Evolutionary conservation across 2,329 filamentous ascomycete species (phyloP).

Genomic region (Paraphaeosphaeria minitans): DNA sequence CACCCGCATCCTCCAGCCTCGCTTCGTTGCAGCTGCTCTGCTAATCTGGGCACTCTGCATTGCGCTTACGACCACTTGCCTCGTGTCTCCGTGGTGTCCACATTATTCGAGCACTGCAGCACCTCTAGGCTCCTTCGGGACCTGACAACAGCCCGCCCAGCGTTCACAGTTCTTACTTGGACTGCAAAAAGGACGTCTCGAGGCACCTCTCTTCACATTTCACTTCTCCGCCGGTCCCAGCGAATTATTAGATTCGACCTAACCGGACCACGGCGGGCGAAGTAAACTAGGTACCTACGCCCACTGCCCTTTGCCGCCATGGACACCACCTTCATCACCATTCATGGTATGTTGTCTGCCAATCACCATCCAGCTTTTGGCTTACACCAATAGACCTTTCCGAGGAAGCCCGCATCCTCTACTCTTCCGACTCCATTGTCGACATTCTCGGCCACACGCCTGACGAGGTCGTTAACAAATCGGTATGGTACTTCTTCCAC

Average conservation of each 20-base stretch:
- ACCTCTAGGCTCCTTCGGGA: background rate
- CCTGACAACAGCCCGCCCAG: conserved; percentile 9
- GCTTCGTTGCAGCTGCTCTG: conserved; percentile 1
- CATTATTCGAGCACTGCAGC: background rate
- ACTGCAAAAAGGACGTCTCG: conserved; percentile 19
- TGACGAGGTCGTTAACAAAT: conserved; percentile 74
- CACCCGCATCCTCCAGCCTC: background rate
- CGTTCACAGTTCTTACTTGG: conserved; percentile 27
- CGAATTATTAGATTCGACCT: conserved; percentile 48
- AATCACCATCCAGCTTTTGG: conserved; percentile 10
- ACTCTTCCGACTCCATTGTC: conserved; percentile 80
- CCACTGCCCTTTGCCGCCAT: conserved; percentile 23
- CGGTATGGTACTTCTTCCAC: conserved; percentile 86
- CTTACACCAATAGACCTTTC: conserved; percentile 65
- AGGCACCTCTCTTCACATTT: conserved; percentile 10
- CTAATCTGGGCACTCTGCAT: background rate
- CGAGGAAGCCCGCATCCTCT: conserved; percentile 77
- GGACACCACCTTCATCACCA: conserved; percentile 90
- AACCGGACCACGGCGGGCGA: conserved; percentile 33
- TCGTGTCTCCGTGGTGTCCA: background rate
- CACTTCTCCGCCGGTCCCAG: conserved; percentile 32
- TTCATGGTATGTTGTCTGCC: conserved; percentile 69
- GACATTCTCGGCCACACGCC: conserved; percentile 83
- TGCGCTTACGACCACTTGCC: background rate
- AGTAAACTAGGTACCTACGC: conserved; percentile 9